Evolutionary conservation across 2,329 filamentous ascomycete species (phyloP).

Genomic region (Ascochyta fabae): DNA sequence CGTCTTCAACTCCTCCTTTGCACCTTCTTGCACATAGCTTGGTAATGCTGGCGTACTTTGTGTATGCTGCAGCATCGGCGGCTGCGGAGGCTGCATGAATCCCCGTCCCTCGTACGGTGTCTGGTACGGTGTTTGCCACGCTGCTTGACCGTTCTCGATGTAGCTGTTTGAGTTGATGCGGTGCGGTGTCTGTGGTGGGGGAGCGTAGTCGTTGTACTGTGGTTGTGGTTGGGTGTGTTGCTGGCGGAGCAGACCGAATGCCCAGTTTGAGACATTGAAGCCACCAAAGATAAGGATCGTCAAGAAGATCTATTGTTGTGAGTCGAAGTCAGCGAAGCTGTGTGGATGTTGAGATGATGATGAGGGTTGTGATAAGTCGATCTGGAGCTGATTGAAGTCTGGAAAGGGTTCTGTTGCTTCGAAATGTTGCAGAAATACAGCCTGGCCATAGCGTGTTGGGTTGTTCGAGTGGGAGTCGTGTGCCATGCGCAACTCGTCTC

Average conservation of each 20-base stretch:
- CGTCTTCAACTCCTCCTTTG: slow-evolving; percentile 21
- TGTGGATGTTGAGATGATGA: neutral
- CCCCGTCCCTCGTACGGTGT: slow-evolving; percentile 32
- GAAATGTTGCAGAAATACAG: neutral
- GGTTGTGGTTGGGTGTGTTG: slow-evolving; percentile 38
- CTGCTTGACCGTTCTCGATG: slow-evolving; percentile 26
- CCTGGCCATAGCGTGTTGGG: neutral
- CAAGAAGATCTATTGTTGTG: slow-evolving; percentile 52
- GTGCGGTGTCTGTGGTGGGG: slow-evolving; percentile 42
- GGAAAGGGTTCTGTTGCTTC: neutral
- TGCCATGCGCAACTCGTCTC: neutral
- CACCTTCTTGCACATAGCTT: slow-evolving; percentile 16
- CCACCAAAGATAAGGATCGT: slow-evolving; percentile 57
- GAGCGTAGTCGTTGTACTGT: slow-evolving; percentile 29
- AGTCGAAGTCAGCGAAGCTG: slow-evolving; percentile 19
- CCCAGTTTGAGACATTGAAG: slow-evolving; percentile 65
- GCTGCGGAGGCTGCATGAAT: slow-evolving; percentile 26
- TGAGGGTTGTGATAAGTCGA: neutral
- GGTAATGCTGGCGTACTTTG: slow-evolving; percentile 41
- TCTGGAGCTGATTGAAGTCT: neutral
- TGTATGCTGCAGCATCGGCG: slow-evolving; percentile 30
- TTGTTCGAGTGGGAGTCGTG: neutral
- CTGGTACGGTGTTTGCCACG: slow-evolving; percentile 33
- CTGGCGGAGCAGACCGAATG: slow-evolving; percentile 62
- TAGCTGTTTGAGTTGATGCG: slow-evolving; percentile 31